Conservation (phyloP, 148 eudicot genomes). For the Silene latifolia region DNA sequence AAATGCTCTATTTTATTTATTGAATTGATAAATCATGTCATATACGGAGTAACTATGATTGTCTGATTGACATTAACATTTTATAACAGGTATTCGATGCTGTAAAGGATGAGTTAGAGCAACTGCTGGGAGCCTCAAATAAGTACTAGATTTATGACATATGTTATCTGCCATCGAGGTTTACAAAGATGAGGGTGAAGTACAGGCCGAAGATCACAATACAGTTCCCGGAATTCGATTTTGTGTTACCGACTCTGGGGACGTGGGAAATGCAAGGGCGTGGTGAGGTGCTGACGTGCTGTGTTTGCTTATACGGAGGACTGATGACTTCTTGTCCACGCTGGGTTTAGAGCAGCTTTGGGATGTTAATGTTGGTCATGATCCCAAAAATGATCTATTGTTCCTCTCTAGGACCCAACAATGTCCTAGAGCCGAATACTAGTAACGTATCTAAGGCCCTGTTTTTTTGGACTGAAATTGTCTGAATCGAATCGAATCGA, state of each 20-base stretch:
- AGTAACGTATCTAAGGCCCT: no score
- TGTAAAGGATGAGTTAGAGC: neutral
- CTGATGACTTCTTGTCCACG: neutral
- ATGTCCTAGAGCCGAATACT: no score
- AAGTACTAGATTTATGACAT: slow-evolving; percentile 3
- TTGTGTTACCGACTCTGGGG: neutral
- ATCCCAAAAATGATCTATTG: neutral
- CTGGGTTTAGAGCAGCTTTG: slow-evolving; percentile 1
- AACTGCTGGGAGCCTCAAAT: neutral
- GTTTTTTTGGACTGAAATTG: no score
- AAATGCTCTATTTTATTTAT: no score
- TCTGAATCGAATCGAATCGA: no score
- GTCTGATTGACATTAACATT: no score
- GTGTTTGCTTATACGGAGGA: neutral
- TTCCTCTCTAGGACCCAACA: neutral
- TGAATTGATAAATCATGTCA: no score
- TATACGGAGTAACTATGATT: no score
- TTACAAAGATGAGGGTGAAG: neutral
- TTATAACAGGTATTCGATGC: slow-evolving; percentile 7
- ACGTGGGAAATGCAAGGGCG: neutral
- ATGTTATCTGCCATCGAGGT: slow-evolving; percentile 7
- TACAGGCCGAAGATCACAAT: neutral
- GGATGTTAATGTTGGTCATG: slow-evolving; percentile 8
- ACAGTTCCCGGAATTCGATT: neutral
- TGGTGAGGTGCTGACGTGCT: neutral